Evolutionary conservation across 352 stramenopile genomes (phyloP), one percentile per base, ranked within the genome.

Genomic region (Phytophthora lateralis): DNA sequence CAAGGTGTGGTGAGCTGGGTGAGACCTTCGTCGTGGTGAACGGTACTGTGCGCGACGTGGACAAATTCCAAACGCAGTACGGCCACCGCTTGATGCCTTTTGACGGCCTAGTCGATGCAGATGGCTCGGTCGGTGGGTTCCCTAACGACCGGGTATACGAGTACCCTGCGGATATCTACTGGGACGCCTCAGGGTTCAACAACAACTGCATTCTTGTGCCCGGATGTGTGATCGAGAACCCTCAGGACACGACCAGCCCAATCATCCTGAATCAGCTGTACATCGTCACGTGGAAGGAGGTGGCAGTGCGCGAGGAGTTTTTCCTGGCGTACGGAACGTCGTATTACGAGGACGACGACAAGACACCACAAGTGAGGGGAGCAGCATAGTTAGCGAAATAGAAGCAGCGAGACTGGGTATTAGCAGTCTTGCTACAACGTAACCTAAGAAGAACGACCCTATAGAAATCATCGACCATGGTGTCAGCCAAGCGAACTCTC

Each of bases 181-280:
- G 87, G 87, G 87, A 95, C 46, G 85, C 87, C 2, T 93, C 82
- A 6, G 85, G 82, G 37, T 95, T 95, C 38, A 93, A 95, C 73
- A 95, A 95, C 76, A 95, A 95, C 55, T 93, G 85, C 69, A 95
- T 95, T 62, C 76, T 95, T n/a, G 85, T 93, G 21, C 87, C 87
- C 0, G 87, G 87, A 12, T 95, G 87, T 49, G 62, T 93, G 42
- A 85, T 95, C 37, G 85, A 93, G 59, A 86, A 90, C 50, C 83
- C 87, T 8, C 72, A 90, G 41, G 84, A 95, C 53, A 80, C 86
- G 37, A 88, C 75, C 52, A 88, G 79, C 46, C 73, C 84, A 11
- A 95, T 95, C 55, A 66, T 89, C 32, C 62, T 95, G 57, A 88
- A 94, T 55, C 87, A 95, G 66, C 67, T 95, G 12, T 95, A 95